Evolutionary conservation across 2,329 filamentous ascomycete species (phyloP), one percentile per base, ranked within the genome.

Genomic region (Cladorrhinum sp.): DNA sequence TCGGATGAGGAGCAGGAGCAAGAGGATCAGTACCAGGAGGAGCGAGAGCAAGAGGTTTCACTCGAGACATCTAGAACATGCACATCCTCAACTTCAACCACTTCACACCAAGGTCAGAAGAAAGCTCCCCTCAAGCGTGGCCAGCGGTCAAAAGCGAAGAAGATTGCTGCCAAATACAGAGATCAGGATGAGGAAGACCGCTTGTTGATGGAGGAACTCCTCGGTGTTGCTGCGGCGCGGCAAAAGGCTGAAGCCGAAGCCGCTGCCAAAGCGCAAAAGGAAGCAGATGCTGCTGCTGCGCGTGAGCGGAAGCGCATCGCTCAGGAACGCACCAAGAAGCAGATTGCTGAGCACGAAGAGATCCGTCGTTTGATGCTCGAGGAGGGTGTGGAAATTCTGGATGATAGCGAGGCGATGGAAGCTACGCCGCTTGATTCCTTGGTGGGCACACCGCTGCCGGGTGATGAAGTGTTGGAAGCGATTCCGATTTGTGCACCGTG

Each of bases 101-200:
- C n/a, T n/a, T n/a, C 69, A 55, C 22, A 48, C 8, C 64, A 32
- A 22, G 41, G 10, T 8, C 51, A 59, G 27, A 81, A 79, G 73
- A 84, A 80, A 70, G 74, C 65, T 13, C 80, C 74, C 60, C 69
- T 74, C 29, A 89, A 86, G 71, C 87, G 93, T 60, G 92, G 92
- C 27, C 92, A 96, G 73, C 86, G 85, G 60, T 83, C 83, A 62
- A 96, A 96, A 72, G 87, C 88, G 49, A 96, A 96, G 79, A 96
- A 95, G 74, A 87, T 91, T 1, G 91, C 91, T 2, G 79, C 85
- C 61, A 97, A 96, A 73, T 99, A 99, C 76, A 93, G 90, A 50
- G 80, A 96, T 68, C 95, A 98, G 79, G 93, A 98, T 68, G 92
- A 96, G 58, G 93, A 96, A 74, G 95, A 99, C 70, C 91, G 92